A percentile compares a stretch with the other conserved stretches of the same genome.
Conservation (phyloP, 129 eudicot species). For the Flaveria trinervia region DNA sequence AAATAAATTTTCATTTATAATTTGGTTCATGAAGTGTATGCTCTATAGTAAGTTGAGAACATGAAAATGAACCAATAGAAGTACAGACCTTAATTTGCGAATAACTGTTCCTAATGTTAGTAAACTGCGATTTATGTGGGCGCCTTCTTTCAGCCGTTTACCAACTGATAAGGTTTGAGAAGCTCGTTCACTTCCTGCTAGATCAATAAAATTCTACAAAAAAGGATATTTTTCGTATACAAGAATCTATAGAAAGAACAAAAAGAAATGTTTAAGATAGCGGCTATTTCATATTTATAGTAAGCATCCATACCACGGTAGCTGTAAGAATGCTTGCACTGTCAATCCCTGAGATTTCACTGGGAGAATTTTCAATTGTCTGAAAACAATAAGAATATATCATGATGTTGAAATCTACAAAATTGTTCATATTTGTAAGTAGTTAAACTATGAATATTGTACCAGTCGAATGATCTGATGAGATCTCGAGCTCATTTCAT, state of each 20-base stretch:
- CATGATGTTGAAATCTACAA: background rate
- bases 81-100: constrained; percentile 41
- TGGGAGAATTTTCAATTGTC: constrained; percentile 84
- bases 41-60: background rate
- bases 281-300: background rate
- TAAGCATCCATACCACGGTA: constrained; percentile 56
- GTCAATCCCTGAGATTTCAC: constrained; percentile 42
- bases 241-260: background rate
- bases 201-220: constrained; percentile 44
- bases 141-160: constrained; percentile 40
- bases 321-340: constrained; percentile 77
- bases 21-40: background rate
- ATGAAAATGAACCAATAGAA: background rate
- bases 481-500: constrained; percentile 92
- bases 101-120: constrained; percentile 44
- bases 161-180: constrained; percentile 37
- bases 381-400: constrained; percentile 30
- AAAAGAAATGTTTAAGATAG: background rate
- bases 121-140: constrained; percentile 46
- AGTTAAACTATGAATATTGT: constrained; percentile 1
- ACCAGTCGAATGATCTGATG: constrained; percentile 96
- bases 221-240: background rate
- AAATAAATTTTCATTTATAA: background rate
- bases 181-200: constrained; percentile 46
- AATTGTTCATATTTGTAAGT: constrained; percentile 9